phyloP scores from a whole-genome alignment of 257 asterid species.

The Solanum megistacrolobum region DNA sequence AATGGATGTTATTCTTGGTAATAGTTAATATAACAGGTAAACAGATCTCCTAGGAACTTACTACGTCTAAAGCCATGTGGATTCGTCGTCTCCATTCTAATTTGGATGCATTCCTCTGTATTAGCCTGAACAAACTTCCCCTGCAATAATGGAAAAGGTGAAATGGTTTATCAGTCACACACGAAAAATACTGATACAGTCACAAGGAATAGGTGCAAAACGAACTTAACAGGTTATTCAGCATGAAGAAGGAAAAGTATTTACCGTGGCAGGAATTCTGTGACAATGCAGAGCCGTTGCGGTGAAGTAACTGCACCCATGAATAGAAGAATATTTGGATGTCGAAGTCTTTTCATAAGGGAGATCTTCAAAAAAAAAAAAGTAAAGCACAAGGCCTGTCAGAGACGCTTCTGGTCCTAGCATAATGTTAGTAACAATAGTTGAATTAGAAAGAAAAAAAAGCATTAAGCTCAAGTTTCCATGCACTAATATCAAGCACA shows the following conservation, averaged over 20 bases:
- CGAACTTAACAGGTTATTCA: background rate
- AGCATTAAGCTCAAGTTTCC: background rate
- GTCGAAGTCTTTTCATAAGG: slow-evolving; percentile 88
- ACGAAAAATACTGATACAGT: background rate
- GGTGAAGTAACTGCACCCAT: slow-evolving; percentile 99
- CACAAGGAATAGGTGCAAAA: background rate
- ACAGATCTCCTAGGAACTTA: slow-evolving; percentile 31
- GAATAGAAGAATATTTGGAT: slow-evolving; percentile 90
- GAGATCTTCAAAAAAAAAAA: slow-evolving; percentile 55
- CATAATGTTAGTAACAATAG: background rate
- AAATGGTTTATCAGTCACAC: background rate
- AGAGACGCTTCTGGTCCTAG: background rate
- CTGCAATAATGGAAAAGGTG: slow-evolving; percentile 29
- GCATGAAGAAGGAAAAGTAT: background rate
- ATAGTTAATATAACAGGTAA: background rate
- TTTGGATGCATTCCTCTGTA: slow-evolving; percentile 65
- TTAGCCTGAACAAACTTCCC: slow-evolving; percentile 80
- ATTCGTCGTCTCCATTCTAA: slow-evolving; percentile 80
- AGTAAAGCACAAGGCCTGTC: background rate
- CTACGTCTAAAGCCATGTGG: slow-evolving; percentile 89
- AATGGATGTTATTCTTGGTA: background rate
- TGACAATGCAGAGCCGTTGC: slow-evolving; percentile 82
- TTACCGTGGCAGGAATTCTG: slow-evolving; percentile 98
- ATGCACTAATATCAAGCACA: background rate
- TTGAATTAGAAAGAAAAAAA: background rate